Conservation (phyloP, 305 asterid genomes). For the Coffea humblotiana region DNA sequence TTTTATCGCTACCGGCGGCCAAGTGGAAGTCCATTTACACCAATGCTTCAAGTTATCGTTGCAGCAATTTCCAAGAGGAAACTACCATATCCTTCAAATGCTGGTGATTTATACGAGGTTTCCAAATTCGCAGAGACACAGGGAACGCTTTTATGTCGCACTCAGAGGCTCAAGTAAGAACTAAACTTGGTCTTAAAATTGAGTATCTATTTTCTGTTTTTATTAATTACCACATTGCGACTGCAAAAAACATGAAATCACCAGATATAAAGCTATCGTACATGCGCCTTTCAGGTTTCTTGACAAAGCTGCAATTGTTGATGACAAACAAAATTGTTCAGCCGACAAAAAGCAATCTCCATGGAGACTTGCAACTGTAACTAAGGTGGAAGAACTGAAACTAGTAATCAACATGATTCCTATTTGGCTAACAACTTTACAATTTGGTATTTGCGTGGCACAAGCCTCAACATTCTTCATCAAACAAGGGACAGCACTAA, state of each 20-base stretch:
- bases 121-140: conserved; percentile 38
- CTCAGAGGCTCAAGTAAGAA: conserved; percentile 64
- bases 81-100: conserved; percentile 41
- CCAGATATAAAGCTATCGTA: background rate
- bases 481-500: conserved; percentile 63
- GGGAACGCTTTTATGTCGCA: conserved; percentile 65
- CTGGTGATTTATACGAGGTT: conserved; percentile 56
- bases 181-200: background rate
- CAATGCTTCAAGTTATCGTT: conserved; percentile 60
- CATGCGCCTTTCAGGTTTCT: conserved; percentile 50
- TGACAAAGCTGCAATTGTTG: conserved; percentile 79
- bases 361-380: conserved; percentile 73
- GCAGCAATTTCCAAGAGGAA: conserved; percentile 71
- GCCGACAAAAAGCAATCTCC: conserved; percentile 39
- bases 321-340: conserved; percentile 27
- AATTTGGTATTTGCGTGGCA: conserved; percentile 72
- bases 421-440: conserved; percentile 75
- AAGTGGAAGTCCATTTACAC: conserved; percentile 72
- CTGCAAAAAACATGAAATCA: background rate
- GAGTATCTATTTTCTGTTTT: background rate
- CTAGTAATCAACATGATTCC: conserved; percentile 74
- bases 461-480: conserved; percentile 82
- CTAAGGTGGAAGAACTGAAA: conserved; percentile 77
- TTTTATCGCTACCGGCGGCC: conserved; percentile 63
- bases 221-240: background rate